Evolutionary conservation across 148 eudicot genomes (phyloP).

Genomic region (Oxyria digyna): DNA sequence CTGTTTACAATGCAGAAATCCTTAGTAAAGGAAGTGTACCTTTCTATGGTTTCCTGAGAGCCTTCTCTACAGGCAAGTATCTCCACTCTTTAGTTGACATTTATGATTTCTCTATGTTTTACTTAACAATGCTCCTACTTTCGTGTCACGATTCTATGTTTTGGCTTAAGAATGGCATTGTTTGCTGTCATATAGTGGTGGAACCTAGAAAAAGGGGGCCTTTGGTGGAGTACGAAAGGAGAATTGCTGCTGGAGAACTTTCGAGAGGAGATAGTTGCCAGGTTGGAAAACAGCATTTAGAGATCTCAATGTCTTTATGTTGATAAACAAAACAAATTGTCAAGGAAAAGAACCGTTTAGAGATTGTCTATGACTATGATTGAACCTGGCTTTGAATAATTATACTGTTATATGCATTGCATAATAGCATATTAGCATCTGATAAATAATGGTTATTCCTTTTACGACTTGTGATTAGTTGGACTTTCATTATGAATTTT

Average conservation of each 20-base stretch:
- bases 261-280: slow-evolving; percentile 78
- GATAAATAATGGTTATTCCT: not conserved
- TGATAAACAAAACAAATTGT: slow-evolving; percentile 1
- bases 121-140: not conserved
- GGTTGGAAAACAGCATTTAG: slow-evolving; percentile 22
- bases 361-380: not conserved
- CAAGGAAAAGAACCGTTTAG: not conserved
- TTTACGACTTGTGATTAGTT: not conserved
- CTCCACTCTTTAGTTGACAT: not conserved
- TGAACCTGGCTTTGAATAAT: not conserved
- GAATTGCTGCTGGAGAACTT: slow-evolving; percentile 84
- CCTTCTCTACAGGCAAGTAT: slow-evolving; percentile 34
- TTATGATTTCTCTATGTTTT: not conserved
- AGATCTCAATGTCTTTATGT: not conserved
- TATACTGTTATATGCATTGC: not conserved
- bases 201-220: slow-evolving; percentile 54
- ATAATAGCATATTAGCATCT: not conserved
- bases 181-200: slow-evolving; percentile 17
- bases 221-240: slow-evolving; percentile 68
- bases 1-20: slow-evolving; percentile 15
- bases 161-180: slow-evolving; percentile 4
- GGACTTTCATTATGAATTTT: not conserved
- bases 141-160: not conserved
- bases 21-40: slow-evolving; percentile 18
- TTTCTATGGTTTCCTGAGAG: slow-evolving; percentile 27